Evolutionary conservation across 768 basidiomycete genomes (phyloP), one percentile per base, ranked within the genome.

Genomic region (Artomyces pyxidatus): DNA sequence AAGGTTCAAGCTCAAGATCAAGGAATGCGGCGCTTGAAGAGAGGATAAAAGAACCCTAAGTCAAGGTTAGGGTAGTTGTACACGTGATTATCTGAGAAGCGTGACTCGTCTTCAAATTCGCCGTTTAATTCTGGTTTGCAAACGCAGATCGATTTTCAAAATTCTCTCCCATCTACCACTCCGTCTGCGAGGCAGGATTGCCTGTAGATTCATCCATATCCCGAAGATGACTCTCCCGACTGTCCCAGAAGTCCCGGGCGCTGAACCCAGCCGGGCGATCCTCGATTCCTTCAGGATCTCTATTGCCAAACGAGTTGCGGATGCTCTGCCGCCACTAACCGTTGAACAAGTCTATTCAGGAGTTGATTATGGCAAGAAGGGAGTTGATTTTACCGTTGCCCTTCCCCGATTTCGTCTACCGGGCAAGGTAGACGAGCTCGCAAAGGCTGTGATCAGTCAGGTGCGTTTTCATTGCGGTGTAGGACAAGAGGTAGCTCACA

Each of bases 281-380:
- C 65, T 92, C 37, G 91, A 92, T 63, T 71, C 80, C 4, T 94
- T 90, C 72, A 74, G 87, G 47, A 81, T 76, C n/a, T 77, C 88
- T 32, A 86, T 91, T 57, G 88, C 92, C 4, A 74, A 82, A 59
- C 74, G 76, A 52, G 61, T 90, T 25, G 77, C 81, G 7, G 80
- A 85, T 44, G 75, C 79, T 0, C 66, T 90, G 6, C 80, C 81
- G 25, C 66, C 67, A 2, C 66, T 95, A 45, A 73, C 83, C 0
- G 52, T 90, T 23, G 86, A 88, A 35, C 80, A 88, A 59, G 90
- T 83, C 0, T 96, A 88, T 66, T 63, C 75, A 21, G 93, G 88
- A 19, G 85, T 96, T 0, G 86, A 93, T 63, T 88, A 85, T 54
- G 90, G 88, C 29, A 91, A 94, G 68, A 94, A 94, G 67, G 90